A percentile compares a stretch with the other conserved stretches of the same genome.
Conservation (phyloP, 2,329 filamentous ascomycete genomes). For the Cladophialophora immunda region DNA sequence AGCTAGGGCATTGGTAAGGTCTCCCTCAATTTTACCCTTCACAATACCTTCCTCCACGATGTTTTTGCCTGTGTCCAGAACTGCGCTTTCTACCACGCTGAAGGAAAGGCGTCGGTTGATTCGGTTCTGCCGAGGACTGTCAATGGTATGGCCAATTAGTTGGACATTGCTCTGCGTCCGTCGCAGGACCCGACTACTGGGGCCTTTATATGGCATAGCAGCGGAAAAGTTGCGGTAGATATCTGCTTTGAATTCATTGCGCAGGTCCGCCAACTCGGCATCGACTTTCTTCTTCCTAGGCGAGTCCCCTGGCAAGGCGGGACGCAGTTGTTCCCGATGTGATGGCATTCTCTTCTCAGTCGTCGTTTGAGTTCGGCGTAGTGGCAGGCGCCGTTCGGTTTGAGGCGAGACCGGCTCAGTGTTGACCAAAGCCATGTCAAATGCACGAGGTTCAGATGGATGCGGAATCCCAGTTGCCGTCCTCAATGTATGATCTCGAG, state of each 20-base stretch:
- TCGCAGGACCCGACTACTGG: slow-evolving; percentile 34
- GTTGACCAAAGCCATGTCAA: slow-evolving; percentile 31
- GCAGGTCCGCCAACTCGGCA: slow-evolving; percentile 34
- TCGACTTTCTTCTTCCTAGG: slow-evolving; percentile 36
- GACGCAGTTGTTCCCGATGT: slow-evolving; percentile 36
- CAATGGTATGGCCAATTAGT: slow-evolving; percentile 22
- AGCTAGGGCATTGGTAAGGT: slow-evolving; percentile 34
- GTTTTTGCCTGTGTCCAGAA: slow-evolving; percentile 47
- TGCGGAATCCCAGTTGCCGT: slow-evolving; percentile 17
- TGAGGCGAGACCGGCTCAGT: slow-evolving; percentile 25
- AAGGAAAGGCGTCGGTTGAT: slow-evolving; percentile 56
- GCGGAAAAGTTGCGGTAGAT: slow-evolving; percentile 38
- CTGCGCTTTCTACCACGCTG: slow-evolving; percentile 56
- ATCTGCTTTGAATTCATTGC: slow-evolving; percentile 36
- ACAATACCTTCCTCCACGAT: slow-evolving; percentile 29
- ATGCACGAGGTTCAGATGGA: slow-evolving; percentile 24
- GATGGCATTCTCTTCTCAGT: slow-evolving; percentile 28
- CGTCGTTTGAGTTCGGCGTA: slow-evolving; percentile 16
- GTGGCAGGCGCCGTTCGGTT: slow-evolving; percentile 6
- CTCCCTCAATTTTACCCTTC: slow-evolving; percentile 34
- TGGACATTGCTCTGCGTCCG: slow-evolving; percentile 38
- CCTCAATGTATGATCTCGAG: slow-evolving; percentile 27
- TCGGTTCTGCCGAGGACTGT: slow-evolving; percentile 33
- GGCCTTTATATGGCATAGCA: slow-evolving; percentile 34
- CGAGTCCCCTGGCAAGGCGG: slow-evolving; percentile 33